A percentile compares a stretch with the other conserved stretches of the same genome.
Evolutionary conservation across 441 rosid species (phyloP).

Genomic region (Adansonia grandidieri): DNA sequence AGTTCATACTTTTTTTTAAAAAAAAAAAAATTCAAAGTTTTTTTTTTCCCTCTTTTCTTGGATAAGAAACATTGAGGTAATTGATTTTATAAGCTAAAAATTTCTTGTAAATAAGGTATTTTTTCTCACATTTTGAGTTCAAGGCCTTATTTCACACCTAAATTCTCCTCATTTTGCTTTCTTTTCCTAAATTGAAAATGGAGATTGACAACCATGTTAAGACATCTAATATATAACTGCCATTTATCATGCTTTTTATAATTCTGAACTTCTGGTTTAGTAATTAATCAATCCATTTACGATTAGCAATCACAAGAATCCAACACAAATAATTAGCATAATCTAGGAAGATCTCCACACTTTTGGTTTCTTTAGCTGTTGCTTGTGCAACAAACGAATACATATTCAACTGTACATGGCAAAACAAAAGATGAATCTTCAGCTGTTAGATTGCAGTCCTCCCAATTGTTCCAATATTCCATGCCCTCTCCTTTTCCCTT

Average conservation of each 20-base stretch:
- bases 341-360: conserved; percentile 31
- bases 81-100: no score
- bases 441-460: conserved; percentile 33
- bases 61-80: no score
- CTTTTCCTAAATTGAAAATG: no score
- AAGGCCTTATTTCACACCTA: no score
- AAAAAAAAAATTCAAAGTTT: no score
- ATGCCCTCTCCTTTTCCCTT: conserved; percentile 81
- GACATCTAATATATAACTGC: background rate
- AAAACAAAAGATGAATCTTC: background rate
- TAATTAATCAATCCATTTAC: background rate
- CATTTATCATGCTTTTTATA: background rate
- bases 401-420: background rate
- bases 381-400: conserved; percentile 9
- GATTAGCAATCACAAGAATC: background rate
- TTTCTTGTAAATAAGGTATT: no score
- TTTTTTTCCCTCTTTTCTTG: no score
- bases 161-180: background rate
- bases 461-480: conserved; percentile 54
- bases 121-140: no score
- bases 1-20: background rate
- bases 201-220: background rate
- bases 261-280: background rate
- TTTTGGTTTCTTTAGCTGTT: background rate
- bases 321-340: conserved; percentile 33